Base-by-base conservation (phyloP, 2,329 filamentous ascomycete species). In the Penicillium olsonii region DNA sequence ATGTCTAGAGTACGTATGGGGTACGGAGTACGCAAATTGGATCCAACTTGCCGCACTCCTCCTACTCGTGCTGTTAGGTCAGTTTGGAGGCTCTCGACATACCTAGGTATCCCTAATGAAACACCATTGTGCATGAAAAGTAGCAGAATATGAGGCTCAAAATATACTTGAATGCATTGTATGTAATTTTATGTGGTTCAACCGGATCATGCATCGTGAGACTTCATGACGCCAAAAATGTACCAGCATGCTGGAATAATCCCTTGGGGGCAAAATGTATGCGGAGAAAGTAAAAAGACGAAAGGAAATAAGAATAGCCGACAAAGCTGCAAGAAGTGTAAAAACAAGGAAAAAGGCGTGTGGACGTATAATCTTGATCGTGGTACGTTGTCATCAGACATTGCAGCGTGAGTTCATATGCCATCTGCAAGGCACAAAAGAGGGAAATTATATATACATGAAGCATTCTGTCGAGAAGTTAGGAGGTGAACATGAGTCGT, bases 401-500 rank as follows among this genome's bases (percentile, higher is more conserved):
- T 35, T 9, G 8, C 17, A 35, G n/a, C 33, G 33, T 35, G n/a
- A 17, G 5, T 24, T 37, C 27, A 38, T 45, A 19, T 37, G 29
- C 34, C 34, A 33, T 26, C 38, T 41, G 18, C 14, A 48, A 40
- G 26, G 38, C 35, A 44, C 17, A 17, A 18, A 43, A 17, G 17
- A 15, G n/a, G 18, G 15, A 42, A 58, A n/a, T 10, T 82, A 53
- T 51, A 55, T 53, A 47, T 61, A 59, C 49, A 59, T 14, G 20
- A 15, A 22, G 17, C 14, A 4, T 18, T 34, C 17, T 27, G 38
- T 35, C n/a, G 12, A 15, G n/a, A 19, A 26, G 11, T 55, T 59
- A 57, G 62, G 54, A 57, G 42, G 64, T 68, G 43, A 71, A 70
- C 62, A 71, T 69, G 20, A 70, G 52, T 34, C 68, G 67, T 40